Evolutionary conservation across 257 asterid species (phyloP).

Genomic region (Rauvolfia tetraphylla): DNA sequence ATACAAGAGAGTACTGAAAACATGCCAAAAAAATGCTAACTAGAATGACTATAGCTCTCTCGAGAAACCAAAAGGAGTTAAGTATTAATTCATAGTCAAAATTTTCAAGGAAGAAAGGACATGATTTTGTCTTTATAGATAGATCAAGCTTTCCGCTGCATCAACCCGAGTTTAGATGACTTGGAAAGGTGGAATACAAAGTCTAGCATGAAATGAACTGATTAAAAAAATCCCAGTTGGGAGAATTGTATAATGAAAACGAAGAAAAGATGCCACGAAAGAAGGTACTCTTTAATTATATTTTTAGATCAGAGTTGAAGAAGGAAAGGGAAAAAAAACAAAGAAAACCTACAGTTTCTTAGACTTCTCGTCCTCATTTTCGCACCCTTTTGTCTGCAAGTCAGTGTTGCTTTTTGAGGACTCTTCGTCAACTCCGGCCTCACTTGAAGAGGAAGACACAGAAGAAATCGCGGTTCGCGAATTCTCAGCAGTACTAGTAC

Average conservation of each 20-base stretch:
- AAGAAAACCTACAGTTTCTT: conserved; percentile 52
- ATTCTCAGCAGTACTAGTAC: conserved; percentile 17
- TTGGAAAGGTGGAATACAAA: conserved; percentile 4
- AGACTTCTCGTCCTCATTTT: conserved; percentile 50
- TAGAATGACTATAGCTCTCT: not conserved
- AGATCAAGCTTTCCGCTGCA: conserved; percentile 5
- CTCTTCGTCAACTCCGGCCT: conserved; percentile 61
- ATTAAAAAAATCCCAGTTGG: not conserved
- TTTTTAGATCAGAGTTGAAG: not conserved
- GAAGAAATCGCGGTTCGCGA: conserved; percentile 43
- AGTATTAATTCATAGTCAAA: not conserved
- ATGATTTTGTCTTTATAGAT: conserved; percentile 5
- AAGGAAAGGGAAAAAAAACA: not conserved
- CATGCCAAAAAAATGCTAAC: too few species aligned
- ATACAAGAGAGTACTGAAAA: too few species aligned
- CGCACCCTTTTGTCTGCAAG: conserved; percentile 29
- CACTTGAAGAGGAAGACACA: conserved; percentile 56
- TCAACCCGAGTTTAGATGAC: conserved; percentile 8
- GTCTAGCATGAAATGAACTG: conserved; percentile 23
- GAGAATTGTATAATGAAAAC: not conserved
- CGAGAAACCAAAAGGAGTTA: conserved; percentile 4
- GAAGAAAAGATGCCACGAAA: conserved; percentile 12
- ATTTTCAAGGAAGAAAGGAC: not conserved
- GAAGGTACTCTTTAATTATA: not conserved
- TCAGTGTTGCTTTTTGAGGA: conserved; percentile 48